These are phyloP conservation scores for Trichoderma asperellum DNA, from an alignment of 2,329 filamentous ascomycete species.

Conservation along the genomic window DNA sequence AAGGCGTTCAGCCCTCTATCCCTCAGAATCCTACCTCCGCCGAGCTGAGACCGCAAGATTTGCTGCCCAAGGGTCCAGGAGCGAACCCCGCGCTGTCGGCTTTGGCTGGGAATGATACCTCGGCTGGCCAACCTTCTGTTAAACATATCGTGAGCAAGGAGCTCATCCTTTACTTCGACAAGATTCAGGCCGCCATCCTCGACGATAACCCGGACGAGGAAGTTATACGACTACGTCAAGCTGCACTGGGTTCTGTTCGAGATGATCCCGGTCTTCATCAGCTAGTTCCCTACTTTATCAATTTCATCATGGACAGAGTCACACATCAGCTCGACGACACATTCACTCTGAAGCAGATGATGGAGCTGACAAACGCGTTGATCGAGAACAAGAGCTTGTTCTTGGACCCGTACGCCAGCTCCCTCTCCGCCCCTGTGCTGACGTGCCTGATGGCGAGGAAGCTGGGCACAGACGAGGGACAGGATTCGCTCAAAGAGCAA, in stretches of 20 bases:
- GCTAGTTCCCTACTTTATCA: slow-evolving; percentile 92
- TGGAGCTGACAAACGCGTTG: slow-evolving; percentile 84
- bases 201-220: slow-evolving; percentile 86
- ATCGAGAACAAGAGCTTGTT: slow-evolving; percentile 83
- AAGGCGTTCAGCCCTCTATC: slow-evolving; percentile 95
- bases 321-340: slow-evolving; percentile 91
- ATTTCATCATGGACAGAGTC: slow-evolving; percentile 94
- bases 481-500: slow-evolving; percentile 62
- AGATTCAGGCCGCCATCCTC: slow-evolving; percentile 84
- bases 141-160: slow-evolving; percentile 97
- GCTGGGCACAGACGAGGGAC: slow-evolving; percentile 63
- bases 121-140: slow-evolving; percentile 84
- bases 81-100: slow-evolving; percentile 81
- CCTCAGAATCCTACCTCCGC: slow-evolving; percentile 91
- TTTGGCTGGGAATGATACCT: slow-evolving; percentile 81
- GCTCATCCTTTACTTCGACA: slow-evolving; percentile 94
- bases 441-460: slow-evolving; percentile 84
- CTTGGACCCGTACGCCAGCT: slow-evolving; percentile 62
- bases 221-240: slow-evolving; percentile 71
- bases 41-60: slow-evolving; percentile 81
- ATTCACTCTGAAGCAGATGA: slow-evolving; percentile 87
- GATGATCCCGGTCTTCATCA: slow-evolving; percentile 94
- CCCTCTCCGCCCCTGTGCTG: slow-evolving; percentile 81
- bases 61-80: slow-evolving; percentile 86
- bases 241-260: slow-evolving; percentile 81